A percentile compares a stretch with the other conserved stretches of the same genome.
These are phyloP conservation scores for Paramecium pentaurelia DNA, from an alignment of 73 alveolate species.

Conservation along the genomic window DNA sequence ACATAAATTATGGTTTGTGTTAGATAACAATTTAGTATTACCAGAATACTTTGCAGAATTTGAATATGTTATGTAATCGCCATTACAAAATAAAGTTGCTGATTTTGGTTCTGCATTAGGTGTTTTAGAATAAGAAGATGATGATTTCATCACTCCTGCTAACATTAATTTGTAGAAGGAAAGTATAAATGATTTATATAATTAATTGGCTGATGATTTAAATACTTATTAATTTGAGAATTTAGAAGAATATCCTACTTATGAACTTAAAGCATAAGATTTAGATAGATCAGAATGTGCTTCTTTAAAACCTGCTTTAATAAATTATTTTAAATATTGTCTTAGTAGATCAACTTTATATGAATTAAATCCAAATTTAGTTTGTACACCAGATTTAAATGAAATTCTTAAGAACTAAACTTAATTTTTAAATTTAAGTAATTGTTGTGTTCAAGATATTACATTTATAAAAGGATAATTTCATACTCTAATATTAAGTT, in stretches of 20 bases:
- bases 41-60: slow-evolving; percentile 90
- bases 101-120: slow-evolving; percentile 60
- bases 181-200: slow-evolving; percentile 10
- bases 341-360: slow-evolving; percentile 48
- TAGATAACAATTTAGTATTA: slow-evolving; percentile 80
- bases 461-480: slow-evolving; percentile 12
- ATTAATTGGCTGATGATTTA: slow-evolving; percentile 45
- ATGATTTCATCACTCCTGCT: slow-evolving; percentile 54
- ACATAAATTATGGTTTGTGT: slow-evolving; percentile 81
- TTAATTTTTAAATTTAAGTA: slow-evolving; percentile 1
- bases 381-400: neutral
- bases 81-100: slow-evolving; percentile 50
- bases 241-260: slow-evolving; percentile 61
- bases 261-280: slow-evolving; percentile 65
- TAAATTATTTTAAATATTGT: slow-evolving; percentile 67
- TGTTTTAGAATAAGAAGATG: slow-evolving; percentile 48
- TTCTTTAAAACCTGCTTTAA: slow-evolving; percentile 63
- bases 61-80: slow-evolving; percentile 65
- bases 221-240: slow-evolving; percentile 58
- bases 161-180: slow-evolving; percentile 30
- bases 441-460: slow-evolving; percentile 15
- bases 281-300: slow-evolving; percentile 78
- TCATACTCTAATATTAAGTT: slow-evolving; percentile 79
- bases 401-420: slow-evolving; percentile 27
- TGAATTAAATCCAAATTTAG: slow-evolving; percentile 55